Conservation (phyloP, 116 monocot species). For the Papilionanthe hybrid region DNA sequence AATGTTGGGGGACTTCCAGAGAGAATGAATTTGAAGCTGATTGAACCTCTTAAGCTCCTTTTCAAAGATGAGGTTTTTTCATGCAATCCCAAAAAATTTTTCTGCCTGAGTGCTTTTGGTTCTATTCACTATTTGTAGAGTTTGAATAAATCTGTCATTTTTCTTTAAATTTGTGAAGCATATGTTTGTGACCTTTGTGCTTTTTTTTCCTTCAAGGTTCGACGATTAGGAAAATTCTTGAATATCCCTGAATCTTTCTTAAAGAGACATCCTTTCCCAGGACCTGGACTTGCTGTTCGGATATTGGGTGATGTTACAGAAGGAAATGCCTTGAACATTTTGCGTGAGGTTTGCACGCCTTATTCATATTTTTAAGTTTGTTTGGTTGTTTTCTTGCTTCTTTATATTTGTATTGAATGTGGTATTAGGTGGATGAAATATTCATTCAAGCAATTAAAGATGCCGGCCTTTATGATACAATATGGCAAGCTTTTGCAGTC, state of each 20-base stretch:
- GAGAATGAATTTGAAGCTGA: slow-evolving; percentile 93
- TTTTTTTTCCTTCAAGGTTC: slow-evolving; percentile 43
- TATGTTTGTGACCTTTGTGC: background rate
- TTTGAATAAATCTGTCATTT: background rate
- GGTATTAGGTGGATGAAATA: slow-evolving; percentile 82
- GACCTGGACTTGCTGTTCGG: slow-evolving; percentile 95
- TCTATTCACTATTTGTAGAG: background rate
- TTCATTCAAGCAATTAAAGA: slow-evolving; percentile 93
- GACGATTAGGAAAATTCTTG: slow-evolving; percentile 74
- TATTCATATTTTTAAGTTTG: background rate
- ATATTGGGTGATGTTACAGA: slow-evolving; percentile 90
- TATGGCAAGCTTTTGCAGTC: slow-evolving; percentile 99
- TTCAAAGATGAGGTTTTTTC: slow-evolving; percentile 89
- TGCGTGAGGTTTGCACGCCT: slow-evolving; percentile 60
- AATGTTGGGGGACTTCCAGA: slow-evolving; percentile 98
- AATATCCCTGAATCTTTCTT: slow-evolving; percentile 82
- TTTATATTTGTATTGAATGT: slow-evolving; percentile 3
- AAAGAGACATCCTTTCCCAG: slow-evolving; percentile 97
- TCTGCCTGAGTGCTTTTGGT: background rate
- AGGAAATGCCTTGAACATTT: slow-evolving; percentile 84
- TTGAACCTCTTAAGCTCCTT: slow-evolving; percentile 91
- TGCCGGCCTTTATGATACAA: slow-evolving; percentile 88
- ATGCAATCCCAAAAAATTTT: background rate
- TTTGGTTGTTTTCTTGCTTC: background rate
- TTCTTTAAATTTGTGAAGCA: background rate